These are phyloP conservation scores for Hura crepitans DNA, from an alignment of 441 rosid genomes.

Conservation along the genomic window DNA sequence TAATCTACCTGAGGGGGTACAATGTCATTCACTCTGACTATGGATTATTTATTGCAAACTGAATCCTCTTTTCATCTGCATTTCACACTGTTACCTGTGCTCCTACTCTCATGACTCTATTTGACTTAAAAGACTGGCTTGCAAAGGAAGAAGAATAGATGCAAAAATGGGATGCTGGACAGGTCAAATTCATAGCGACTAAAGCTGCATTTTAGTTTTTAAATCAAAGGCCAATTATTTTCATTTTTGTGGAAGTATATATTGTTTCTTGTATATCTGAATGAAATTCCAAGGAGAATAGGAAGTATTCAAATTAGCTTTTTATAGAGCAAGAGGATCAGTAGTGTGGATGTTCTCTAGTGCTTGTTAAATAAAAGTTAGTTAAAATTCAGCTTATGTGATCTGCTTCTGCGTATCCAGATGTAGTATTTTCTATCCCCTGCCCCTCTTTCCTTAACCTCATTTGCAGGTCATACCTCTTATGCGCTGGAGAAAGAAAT, in stretches of 20 bases:
- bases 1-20: conserved; percentile 75
- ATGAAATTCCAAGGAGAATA: conserved; percentile 41
- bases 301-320: conserved; percentile 30
- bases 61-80: conserved; percentile 26
- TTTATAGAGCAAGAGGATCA: conserved; percentile 25
- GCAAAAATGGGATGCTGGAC: conserved; percentile 25
- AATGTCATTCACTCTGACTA: conserved; percentile 72
- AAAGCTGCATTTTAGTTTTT: conserved; percentile 26
- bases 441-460: not conserved
- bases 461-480: conserved; percentile 22
- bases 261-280: conserved; percentile 41
- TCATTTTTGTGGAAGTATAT: conserved; percentile 46
- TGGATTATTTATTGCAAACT: conserved; percentile 14
- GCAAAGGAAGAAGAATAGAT: conserved; percentile 21
- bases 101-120: conserved; percentile 1
- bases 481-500: conserved; percentile 3
- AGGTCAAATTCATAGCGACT: conserved; percentile 20
- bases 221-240: conserved; percentile 24
- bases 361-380: conserved; percentile 31
- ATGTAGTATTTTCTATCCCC: not conserved
- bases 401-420: conserved; percentile 18
- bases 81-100: conserved; percentile 21
- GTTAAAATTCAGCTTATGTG: conserved; percentile 27
- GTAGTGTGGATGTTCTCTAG: conserved; percentile 29
- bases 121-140: conserved; percentile 22